Base-by-base conservation (phyloP, 345 rosid genomes). In the Gossypium rotundifolium region DNA sequence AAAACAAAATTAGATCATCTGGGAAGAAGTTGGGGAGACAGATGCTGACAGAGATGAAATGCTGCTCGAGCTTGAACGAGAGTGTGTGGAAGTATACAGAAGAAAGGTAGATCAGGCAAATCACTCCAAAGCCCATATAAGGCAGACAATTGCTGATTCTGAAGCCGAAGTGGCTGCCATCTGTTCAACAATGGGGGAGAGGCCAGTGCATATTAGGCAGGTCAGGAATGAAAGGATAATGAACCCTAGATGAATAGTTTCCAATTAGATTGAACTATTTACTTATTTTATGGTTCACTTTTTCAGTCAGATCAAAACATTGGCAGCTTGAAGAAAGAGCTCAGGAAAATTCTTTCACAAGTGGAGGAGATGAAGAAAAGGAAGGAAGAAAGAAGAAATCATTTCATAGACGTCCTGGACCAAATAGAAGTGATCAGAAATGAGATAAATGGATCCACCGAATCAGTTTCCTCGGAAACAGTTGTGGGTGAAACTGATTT, bases 1-100 rank as follows among this genome's bases (percentile, higher is more conserved):
- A 17, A 65, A 44, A 59, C 17, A 23, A 59, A 27, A 60, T 76
- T 72, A 95, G 99, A 88, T 91, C 45, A 95, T 93, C 48, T 95
- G 99, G 99, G 90, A 91, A 84, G 99, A 96, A 85, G 93, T 96
- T 65, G 99, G 99, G 57, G 99, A 93, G 85, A 72, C 90, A 2
- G 89, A 91, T 73, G 52, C 85, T n/a, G 97, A 93, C 18, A 88
- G 93, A 79, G 99, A 93, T 70, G 82, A 86, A 78, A 91, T 91
- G 98, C 75, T 96, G 73, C 89, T 88, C 40, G 98, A 96, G 82
- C 93, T 96, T 51, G 97, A 96, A 75, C 93, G 84, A 76, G 98
- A 96, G 78, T 96, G 99, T 79, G 84, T 96, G 51, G 90, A 93
- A 81, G 99, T 93, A 1, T 96, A 96, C 80, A 88, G 96, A 81